Percentiles rank a stretch among this genome's conserved stretches.
Conservation (phyloP, 257 asterid genomes). For the Solanum etuberosum region DNA sequence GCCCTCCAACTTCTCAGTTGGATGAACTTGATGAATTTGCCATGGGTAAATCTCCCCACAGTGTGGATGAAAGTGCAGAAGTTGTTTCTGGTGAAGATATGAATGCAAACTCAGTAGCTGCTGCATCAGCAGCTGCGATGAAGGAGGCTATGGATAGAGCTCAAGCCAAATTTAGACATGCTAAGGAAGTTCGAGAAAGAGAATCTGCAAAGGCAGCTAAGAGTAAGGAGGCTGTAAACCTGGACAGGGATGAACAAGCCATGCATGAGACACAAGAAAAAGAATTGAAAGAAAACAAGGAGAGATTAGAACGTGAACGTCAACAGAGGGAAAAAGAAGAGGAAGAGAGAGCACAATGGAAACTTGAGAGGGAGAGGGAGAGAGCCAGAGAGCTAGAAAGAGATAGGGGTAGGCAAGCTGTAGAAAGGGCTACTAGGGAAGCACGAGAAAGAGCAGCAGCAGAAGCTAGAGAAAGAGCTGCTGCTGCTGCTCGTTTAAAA, state of each 20-base stretch:
- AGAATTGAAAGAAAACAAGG: conserved; percentile 64
- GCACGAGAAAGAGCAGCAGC: conserved; percentile 92
- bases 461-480: conserved; percentile 64
- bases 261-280: conserved; percentile 39
- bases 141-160: conserved; percentile 99
- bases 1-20: conserved; percentile 54
- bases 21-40: conserved; percentile 93
- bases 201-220: conserved; percentile 75
- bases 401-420: conserved; percentile 79
- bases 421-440: conserved; percentile 91
- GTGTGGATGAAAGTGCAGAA: conserved; percentile 36
- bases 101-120: conserved; percentile 72
- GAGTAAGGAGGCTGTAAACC: conserved; percentile 44
- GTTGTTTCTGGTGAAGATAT: conserved; percentile 39
- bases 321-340: conserved; percentile 57
- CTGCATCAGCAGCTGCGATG: conserved; percentile 97
- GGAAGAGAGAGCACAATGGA: conserved; percentile 76
- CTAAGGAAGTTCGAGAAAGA: conserved; percentile 95
- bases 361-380: conserved; percentile 71
- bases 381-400: conserved; percentile 58
- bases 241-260: conserved; percentile 47
- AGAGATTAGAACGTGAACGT: conserved; percentile 60
- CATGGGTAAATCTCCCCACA: conserved; percentile 43
- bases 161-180: conserved; percentile 91
- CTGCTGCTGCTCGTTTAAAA: conserved; percentile 53